These are phyloP conservation scores for Brassica balearica DNA, from an alignment of 441 rosid species.

Conservation along the genomic window DNA sequence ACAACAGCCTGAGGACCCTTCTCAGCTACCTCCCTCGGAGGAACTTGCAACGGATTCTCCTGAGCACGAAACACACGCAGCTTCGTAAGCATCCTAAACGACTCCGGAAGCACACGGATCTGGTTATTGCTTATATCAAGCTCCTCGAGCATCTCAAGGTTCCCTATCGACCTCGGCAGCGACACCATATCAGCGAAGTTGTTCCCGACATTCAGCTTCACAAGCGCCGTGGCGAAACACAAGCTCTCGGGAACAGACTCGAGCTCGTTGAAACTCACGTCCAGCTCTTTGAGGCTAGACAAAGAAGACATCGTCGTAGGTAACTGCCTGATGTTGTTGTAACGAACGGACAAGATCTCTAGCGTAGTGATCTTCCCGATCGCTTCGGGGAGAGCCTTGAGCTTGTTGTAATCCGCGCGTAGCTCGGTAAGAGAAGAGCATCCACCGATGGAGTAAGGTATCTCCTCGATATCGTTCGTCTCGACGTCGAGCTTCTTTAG, in stretches of 20 bases:
- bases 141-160: conserved; percentile 92
- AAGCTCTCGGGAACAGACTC: conserved; percentile 91
- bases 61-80: conserved; percentile 69
- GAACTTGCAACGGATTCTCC: conserved; percentile 88
- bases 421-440: conserved; percentile 77
- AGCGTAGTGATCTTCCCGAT: conserved; percentile 79
- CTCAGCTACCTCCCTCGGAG: conserved; percentile 79
- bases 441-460: conserved; percentile 74
- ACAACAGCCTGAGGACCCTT: conserved; percentile 80
- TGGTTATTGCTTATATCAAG: conserved; percentile 92
- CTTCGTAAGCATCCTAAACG: conserved; percentile 72
- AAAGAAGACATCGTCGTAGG: conserved; percentile 93
- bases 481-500: conserved; percentile 71
- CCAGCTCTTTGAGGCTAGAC: conserved; percentile 70
- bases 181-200: conserved; percentile 80
- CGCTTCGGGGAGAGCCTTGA: conserved; percentile 96
- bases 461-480: conserved; percentile 82
- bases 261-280: conserved; percentile 95
- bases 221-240: conserved; percentile 83
- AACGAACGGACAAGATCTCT: conserved; percentile 80
- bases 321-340: conserved; percentile 79
- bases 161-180: conserved; percentile 88
- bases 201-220: conserved; percentile 86
- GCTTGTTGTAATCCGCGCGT: conserved; percentile 79
- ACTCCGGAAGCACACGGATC: conserved; percentile 82